These are phyloP conservation scores for Glycine tomentella DNA, from an alignment of 306 rosid species.

Conservation along the genomic window DNA sequence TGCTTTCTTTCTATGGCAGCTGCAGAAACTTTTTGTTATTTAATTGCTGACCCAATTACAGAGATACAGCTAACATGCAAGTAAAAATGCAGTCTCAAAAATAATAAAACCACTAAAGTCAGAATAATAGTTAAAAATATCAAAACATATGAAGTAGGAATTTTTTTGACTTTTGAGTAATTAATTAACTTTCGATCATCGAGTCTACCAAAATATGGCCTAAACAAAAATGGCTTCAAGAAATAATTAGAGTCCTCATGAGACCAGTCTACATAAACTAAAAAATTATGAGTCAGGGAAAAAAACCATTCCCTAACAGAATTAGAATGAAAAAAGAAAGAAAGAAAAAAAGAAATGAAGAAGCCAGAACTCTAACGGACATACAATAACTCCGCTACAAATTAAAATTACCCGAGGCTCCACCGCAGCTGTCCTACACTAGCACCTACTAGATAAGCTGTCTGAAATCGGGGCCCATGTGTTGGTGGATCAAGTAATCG, in stretches of 20 bases:
- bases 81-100: background rate
- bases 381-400: conserved; percentile 34
- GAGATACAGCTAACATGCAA: background rate
- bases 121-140: background rate
- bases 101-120: background rate
- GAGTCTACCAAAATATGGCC: conserved; percentile 32
- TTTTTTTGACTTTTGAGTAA: background rate
- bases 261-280: conserved; percentile 11
- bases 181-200: conserved; percentile 2
- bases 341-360: background rate
- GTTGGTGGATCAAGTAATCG: conserved; percentile 84
- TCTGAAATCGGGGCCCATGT: conserved; percentile 65
- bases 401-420: conserved; percentile 35
- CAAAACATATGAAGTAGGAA: background rate
- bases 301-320: conserved; percentile 34
- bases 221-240: conserved; percentile 1
- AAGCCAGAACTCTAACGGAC: conserved; percentile 11
- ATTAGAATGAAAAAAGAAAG: background rate
- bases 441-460: conserved; percentile 62
- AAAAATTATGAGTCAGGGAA: background rate
- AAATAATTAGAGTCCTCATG: background rate
- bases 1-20: background rate
- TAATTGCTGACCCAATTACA: background rate
- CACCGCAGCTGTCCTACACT: conserved; percentile 43
- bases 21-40: background rate